Base-by-base conservation (phyloP, 1,284 basidiomycete genomes). In the Tilletiaria anomala region DNA sequence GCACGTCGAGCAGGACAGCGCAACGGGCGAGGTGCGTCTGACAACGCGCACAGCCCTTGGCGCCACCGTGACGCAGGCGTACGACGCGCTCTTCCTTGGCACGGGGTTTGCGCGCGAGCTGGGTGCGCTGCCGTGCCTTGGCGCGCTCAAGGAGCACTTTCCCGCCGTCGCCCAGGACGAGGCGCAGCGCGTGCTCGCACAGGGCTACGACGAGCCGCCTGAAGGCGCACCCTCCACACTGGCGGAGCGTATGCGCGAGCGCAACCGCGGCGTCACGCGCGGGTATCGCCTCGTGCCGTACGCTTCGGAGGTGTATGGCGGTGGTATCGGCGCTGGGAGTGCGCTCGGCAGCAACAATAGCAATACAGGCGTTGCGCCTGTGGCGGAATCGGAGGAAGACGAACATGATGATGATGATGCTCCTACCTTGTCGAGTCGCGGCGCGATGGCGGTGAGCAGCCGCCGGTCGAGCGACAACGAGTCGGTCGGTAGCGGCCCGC, bases 11-110 rank as follows among this genome's bases (percentile, higher is more conserved):
- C 15, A 37, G 3, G 18, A 24, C 20, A 16, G 22, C 10, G 23
- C n/a, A 17, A 16, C 22, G 35, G 41, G 15, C 23, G 41, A 37
- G 21, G 37, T 37, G 21, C 20, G n/a, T n/a, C 35, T 37, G 15
- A 15, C 15, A 16, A n/a, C 12, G 6, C 4, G 20, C 15, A 22
- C 4, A 16, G 20, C 6, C 15, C n/a, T n/a, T 16, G 12, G 15
- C 15, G n/a, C 26, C 15, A 20, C 15, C 15, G 26, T 14, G 35
- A 20, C n/a, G 20, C 35, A 37, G 20, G 38, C 19, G 20, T 64
- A 57, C 42, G 63, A 65, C 29, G 58, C 57, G 2, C 51, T 65
- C 8, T 61, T 64, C 42, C 37, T 65, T 6, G 63, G 59, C 20
- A 65, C 63, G 2, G 63, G 63, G 12, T 65, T 62, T 32, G 35